These are phyloP conservation scores for Plantago elongata DNA, from an alignment of 257 asterid species.

Conservation along the genomic window DNA sequence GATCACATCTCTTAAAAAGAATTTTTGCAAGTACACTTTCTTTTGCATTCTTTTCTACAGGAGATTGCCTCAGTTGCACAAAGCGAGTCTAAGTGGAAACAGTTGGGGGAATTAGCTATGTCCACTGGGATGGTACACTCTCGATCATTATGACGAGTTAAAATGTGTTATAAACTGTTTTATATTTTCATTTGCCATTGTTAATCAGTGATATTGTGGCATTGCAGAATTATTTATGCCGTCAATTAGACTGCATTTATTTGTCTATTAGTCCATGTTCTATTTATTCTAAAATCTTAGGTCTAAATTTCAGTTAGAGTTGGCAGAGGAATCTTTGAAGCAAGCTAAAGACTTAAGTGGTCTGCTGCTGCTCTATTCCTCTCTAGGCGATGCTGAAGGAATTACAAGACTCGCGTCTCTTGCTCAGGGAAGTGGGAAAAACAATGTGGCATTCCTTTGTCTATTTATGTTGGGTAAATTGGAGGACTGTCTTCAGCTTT, in stretches of 20 bases:
- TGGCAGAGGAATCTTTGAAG: slow-evolving; percentile 91
- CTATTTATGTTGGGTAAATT: slow-evolving; percentile 74
- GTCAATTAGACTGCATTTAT: too few species aligned
- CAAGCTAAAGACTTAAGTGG: slow-evolving; percentile 97
- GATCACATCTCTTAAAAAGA: slow-evolving; percentile 8
- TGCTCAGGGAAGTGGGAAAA: slow-evolving; percentile 84
- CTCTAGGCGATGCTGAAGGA: slow-evolving; percentile 84
- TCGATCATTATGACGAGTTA: slow-evolving; percentile 15
- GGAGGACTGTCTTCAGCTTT: slow-evolving; percentile 79
- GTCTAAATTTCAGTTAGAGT: slow-evolving; percentile 57
- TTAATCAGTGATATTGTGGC: neutral
- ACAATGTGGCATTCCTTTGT: slow-evolving; percentile 83
- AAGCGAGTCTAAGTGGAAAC: slow-evolving; percentile 93
- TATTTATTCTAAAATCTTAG: neutral
- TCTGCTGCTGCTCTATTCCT: slow-evolving; percentile 73
- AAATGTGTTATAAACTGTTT: slow-evolving; percentile 15
- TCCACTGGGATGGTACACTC: slow-evolving; percentile 80
- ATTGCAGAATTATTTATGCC: neutral
- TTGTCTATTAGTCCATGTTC: neutral
- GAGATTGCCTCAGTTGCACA: slow-evolving; percentile 76
- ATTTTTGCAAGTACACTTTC: slow-evolving; percentile 9
- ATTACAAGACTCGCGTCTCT: slow-evolving; percentile 62
- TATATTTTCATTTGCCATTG: neutral
- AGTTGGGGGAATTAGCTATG: slow-evolving; percentile 95
- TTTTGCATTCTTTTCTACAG: slow-evolving; percentile 35